These are phyloP conservation scores for Didymella keratinophila DNA, from an alignment of 2,329 filamentous ascomycete species.

Conservation along the genomic window DNA sequence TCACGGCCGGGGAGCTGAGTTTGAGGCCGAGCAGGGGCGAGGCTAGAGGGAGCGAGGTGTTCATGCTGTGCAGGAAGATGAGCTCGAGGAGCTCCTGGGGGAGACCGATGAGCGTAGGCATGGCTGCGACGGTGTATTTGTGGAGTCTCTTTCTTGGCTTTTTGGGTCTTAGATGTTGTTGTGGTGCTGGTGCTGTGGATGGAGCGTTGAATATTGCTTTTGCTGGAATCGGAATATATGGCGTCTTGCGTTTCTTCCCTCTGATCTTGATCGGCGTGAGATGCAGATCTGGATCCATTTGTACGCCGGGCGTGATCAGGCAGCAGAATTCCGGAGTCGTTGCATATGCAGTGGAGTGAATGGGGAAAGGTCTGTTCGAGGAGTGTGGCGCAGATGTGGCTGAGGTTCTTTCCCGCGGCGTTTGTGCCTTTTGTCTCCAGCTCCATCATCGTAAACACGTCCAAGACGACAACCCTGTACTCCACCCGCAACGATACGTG, in stretches of 20 bases:
- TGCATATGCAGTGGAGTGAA: constrained; percentile 27
- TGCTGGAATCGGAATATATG: constrained; percentile 5
- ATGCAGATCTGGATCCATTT: constrained; percentile 44
- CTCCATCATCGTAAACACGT: constrained; percentile 29
- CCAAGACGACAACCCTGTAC: constrained; percentile 15
- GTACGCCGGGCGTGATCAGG: constrained; percentile 31
- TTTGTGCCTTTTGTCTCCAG: constrained; percentile 25
- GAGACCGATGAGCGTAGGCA: constrained; percentile 46
- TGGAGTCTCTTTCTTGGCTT: constrained; percentile 20
- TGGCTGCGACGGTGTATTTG: constrained; percentile 33
- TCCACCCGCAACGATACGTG: constrained; percentile 11
- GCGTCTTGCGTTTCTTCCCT: constrained; percentile 42
- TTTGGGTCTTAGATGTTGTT: constrained; percentile 19
- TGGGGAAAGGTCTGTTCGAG: constrained; percentile 27
- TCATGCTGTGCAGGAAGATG: constrained; percentile 49
- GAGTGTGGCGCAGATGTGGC: constrained; percentile 33
- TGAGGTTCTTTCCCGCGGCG: constrained; percentile 38
- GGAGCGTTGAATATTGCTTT: constrained; percentile 13
- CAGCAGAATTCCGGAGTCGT: constrained; percentile 30
- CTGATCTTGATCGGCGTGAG: constrained; percentile 46
- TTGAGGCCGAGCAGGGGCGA: constrained; percentile 43
- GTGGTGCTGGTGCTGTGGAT: constrained; percentile 10
- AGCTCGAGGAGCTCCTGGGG: constrained; percentile 48
- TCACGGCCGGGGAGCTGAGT: constrained; percentile 40
- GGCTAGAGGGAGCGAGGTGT: constrained; percentile 42